Evolutionary conservation across 2,329 filamentous ascomycete species (phyloP), one percentile per base, ranked within the genome.

Genomic region (Colletotrichum simmondsii): DNA sequence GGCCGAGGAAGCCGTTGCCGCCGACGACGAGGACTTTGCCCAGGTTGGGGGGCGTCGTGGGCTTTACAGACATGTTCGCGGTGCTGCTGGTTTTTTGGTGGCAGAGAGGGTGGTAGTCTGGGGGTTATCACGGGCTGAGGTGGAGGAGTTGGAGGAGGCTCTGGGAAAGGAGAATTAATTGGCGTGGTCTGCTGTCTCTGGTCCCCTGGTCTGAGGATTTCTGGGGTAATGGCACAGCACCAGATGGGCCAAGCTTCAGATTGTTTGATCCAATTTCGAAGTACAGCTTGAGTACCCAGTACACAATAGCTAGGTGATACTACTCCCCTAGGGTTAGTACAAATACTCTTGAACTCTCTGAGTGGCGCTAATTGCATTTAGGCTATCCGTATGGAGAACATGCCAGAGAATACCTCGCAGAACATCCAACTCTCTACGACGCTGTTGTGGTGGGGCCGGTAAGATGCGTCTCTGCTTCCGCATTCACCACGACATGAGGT

Each of bases 1-100:
- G 92, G 80, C 94, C 94, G 19, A 97, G 88, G 84, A 97, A 96
- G 76, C 94, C 94, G 81, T 94, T 95, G 80, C 94, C 94, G 78
- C 94, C 94, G 77, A 96, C 91, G 76, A 97, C 92, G 77, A 95
- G 87, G 78, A 95, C 92, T 75, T 88, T 90, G 80, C 93, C 93
- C 64, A 95, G 86, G 67, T 81, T 75, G 75, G 82, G 65, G 24
- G 52, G 52, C 24, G 52, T 57, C 2, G 69, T 49, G 14, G 58
- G 82, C 77, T 86, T 81, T 72, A 79, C 76, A 14, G 75, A 74
- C 74, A 75, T 75, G 32, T 30, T 72, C 53, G 37, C 46, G 37
- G 57, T 32, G 32, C 61, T 26, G 24, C 53, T 53, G 46, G 8
- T 12, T 35, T 56, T 59, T 35, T 24, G 37, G 30, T 35, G 22